These are phyloP conservation scores for Barnettozyma vustinii DNA, from an alignment of 805 yeast species.

Conservation along the genomic window DNA sequence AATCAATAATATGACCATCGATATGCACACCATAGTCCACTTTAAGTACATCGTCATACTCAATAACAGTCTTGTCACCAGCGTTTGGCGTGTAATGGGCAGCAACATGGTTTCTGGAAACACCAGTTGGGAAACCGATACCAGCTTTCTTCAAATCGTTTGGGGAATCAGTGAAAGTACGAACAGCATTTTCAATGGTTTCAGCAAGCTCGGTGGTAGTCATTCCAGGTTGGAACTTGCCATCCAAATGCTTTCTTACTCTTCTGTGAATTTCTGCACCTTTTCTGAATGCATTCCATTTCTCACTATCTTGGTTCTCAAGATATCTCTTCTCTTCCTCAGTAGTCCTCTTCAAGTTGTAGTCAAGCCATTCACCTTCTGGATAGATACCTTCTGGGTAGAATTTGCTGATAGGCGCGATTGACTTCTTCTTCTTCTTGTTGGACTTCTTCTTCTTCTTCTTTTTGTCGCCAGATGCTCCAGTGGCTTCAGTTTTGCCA, in stretches of 20 bases:
- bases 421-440: constrained; percentile 47
- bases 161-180: constrained; percentile 58
- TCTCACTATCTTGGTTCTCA: constrained; percentile 52
- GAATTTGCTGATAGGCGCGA: constrained; percentile 57
- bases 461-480: constrained; percentile 22
- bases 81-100: constrained; percentile 98
- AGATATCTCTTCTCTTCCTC: constrained; percentile 80
- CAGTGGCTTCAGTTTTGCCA: constrained; percentile 20
- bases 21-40: constrained; percentile 96
- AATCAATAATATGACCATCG: constrained; percentile 89
- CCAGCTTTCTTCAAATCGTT: constrained; percentile 69
- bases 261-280: constrained; percentile 96
- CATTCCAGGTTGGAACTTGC: constrained; percentile 84
- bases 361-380: constrained; percentile 83
- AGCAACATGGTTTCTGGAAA: constrained; percentile 88
- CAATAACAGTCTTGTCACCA: constrained; percentile 78
- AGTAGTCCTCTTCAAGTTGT: constrained; percentile 69
- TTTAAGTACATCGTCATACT: constrained; percentile 90
- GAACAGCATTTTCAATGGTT: constrained; percentile 76
- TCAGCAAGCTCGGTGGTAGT: constrained; percentile 86
- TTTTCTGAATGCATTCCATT: constrained; percentile 86
- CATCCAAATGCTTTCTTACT: constrained; percentile 75
- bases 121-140: constrained; percentile 97
- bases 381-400: constrained; percentile 76
- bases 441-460: constrained; percentile 54